Conservation (phyloP, 2,329 filamentous ascomycete genomes). For the Zarea fungicola region DNA sequence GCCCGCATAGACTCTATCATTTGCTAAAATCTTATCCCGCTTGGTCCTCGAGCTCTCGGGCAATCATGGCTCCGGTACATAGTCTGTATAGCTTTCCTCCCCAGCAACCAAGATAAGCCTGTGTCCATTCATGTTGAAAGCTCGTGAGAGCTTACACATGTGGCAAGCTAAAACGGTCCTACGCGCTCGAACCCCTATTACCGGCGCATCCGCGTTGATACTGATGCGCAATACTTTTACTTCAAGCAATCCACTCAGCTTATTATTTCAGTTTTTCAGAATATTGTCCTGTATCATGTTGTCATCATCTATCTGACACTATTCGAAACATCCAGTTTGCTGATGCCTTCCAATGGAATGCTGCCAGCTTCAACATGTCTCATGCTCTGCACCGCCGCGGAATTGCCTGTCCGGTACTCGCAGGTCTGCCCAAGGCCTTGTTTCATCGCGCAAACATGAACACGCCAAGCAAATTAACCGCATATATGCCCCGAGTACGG, state of each 20-base stretch:
- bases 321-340: background rate
- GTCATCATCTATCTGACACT: background rate
- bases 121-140: no score
- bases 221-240: no score
- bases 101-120: slow-evolving; percentile 3
- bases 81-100: background rate
- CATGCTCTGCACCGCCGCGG: background rate
- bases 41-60: background rate
- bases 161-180: no score
- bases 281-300: no score
- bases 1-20: background rate
- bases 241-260: no score
- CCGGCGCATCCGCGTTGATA: no score
- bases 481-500: no score
- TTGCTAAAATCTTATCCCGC: background rate
- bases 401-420: no score
- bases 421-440: no score
- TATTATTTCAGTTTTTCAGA: no score
- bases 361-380: background rate
- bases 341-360: background rate
- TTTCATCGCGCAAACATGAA: background rate
- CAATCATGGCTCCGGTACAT: no score
- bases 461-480: background rate
- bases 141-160: background rate
- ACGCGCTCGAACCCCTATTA: no score